phyloP scores from a whole-genome alignment of 768 basidiomycete species.

The Mycena filopes region DNA sequence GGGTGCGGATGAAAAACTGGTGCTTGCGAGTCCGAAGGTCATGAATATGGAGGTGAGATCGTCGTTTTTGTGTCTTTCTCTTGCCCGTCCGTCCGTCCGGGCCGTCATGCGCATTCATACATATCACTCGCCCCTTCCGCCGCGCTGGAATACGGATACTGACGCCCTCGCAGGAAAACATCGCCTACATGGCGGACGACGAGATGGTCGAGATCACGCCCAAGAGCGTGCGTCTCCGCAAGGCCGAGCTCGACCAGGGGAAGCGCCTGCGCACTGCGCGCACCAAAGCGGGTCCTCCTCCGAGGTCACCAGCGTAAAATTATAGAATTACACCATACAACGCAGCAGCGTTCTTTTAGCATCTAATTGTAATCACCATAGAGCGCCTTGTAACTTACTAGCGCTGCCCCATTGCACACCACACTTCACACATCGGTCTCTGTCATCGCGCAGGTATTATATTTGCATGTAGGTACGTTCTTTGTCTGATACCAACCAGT shows the following conservation, averaged over 20 bases:
- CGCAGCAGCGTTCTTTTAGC: background rate
- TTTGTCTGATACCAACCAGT: too few relatives aligned
- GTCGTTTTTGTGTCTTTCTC: background rate
- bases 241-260: conserved; percentile 50
- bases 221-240: conserved; percentile 52
- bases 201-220: conserved; percentile 62
- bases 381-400: background rate
- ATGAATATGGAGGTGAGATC: conserved; percentile 54
- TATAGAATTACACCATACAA: conserved; percentile 11
- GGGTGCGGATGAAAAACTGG: conserved; percentile 61
- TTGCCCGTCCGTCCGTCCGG: too few relatives aligned
- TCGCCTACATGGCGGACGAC: conserved; percentile 62
- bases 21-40: conserved; percentile 52
- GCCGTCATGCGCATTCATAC: too few relatives aligned
- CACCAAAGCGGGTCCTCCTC: too few relatives aligned
- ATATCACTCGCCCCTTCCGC: too few relatives aligned
- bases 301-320: too few relatives aligned
- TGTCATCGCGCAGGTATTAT: too few relatives aligned
- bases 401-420: background rate
- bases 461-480: too few relatives aligned
- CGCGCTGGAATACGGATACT: background rate
- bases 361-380: conserved; percentile 1
- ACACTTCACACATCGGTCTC: conserved; percentile 8
- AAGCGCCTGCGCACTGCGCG: too few relatives aligned
- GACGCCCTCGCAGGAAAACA: conserved; percentile 37